These are phyloP conservation scores for Penicillium paxilli DNA, from an alignment of 495 filamentous ascomycete genomes.

Conservation along the genomic window DNA sequence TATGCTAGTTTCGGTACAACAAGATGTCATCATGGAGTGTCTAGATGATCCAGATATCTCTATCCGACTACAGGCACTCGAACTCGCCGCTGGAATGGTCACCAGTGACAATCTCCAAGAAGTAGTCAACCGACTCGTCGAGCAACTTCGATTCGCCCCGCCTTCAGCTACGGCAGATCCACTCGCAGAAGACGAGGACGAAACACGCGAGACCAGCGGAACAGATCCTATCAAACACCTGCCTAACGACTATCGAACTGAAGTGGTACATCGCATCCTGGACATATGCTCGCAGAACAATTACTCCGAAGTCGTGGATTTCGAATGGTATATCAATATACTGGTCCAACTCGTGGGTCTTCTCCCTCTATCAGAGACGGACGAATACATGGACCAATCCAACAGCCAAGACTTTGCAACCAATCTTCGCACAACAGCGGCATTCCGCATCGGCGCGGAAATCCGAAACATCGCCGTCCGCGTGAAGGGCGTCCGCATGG, in stretches of 20 bases:
- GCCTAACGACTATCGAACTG: constrained; percentile 78
- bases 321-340: constrained; percentile 94
- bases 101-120: constrained; percentile 74
- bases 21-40: constrained; percentile 93
- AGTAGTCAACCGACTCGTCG: constrained; percentile 85
- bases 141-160: constrained; percentile 64
- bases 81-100: constrained; percentile 90
- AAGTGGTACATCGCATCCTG: constrained; percentile 76
- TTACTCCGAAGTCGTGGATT: constrained; percentile 81
- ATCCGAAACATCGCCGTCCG: constrained; percentile 89
- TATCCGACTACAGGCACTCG: constrained; percentile 90
- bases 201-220: constrained; percentile 2
- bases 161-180: constrained; percentile 1
- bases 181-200: background rate
- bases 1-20: constrained; percentile 81
- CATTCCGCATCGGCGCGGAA: constrained; percentile 76
- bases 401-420: constrained; percentile 16
- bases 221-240: constrained; percentile 41
- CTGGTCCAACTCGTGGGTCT: constrained; percentile 77
- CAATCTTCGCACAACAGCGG: constrained; percentile 34
- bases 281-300: constrained; percentile 91
- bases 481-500: constrained; percentile 73
- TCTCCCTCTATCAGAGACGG: constrained; percentile 43
- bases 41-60: constrained; percentile 95
- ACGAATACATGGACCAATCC: constrained; percentile 21